These are phyloP conservation scores for Taxawa tesnikishii DNA, from an alignment of 2,329 filamentous ascomycete species.

Conservation along the genomic window DNA sequence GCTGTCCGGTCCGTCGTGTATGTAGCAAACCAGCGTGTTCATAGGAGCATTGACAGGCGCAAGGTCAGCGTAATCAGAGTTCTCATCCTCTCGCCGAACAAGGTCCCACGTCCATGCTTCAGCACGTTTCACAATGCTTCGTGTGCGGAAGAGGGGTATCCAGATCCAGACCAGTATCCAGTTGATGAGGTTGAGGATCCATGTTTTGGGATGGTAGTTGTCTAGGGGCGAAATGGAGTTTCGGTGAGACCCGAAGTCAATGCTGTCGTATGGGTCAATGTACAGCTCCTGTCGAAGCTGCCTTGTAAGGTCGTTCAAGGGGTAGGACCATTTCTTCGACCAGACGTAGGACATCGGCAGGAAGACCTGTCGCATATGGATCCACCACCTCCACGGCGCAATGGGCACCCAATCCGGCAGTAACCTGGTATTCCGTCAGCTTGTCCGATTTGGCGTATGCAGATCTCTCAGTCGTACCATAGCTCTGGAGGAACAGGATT, in stretches of 20 bases:
- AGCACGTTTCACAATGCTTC: slow-evolving; percentile 53
- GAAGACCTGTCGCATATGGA: slow-evolving; percentile 96
- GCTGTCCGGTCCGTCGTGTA: slow-evolving; percentile 67
- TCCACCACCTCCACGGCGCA: slow-evolving; percentile 85
- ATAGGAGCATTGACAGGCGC: slow-evolving; percentile 84
- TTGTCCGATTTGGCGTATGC: no score
- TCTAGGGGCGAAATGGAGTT: slow-evolving; percentile 71
- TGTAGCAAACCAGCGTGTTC: slow-evolving; percentile 79
- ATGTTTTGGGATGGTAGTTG: slow-evolving; percentile 88
- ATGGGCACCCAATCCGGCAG: slow-evolving; percentile 19
- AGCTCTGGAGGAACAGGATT: slow-evolving; percentile 90
- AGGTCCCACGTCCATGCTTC: slow-evolving; percentile 74
- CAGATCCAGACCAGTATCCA: slow-evolving; percentile 69
- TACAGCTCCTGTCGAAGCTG: slow-evolving; percentile 73
- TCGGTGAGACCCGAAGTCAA: slow-evolving; percentile 65
- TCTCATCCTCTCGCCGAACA: slow-evolving; percentile 82
- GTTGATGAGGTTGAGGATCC: slow-evolving; percentile 67
- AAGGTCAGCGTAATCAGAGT: slow-evolving; percentile 75
- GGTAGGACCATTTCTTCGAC: slow-evolving; percentile 69
- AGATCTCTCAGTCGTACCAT: no score
- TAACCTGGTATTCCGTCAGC: no score
- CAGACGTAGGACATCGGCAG: slow-evolving; percentile 84
- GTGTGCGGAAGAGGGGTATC: slow-evolving; percentile 62
- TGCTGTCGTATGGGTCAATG: slow-evolving; percentile 61
- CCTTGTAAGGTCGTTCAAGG: slow-evolving; percentile 50